Evolutionary conservation across 257 asterid genomes (phyloP), one percentile per base, ranked within the genome.

Genomic region (Henckelia pumila): DNA sequence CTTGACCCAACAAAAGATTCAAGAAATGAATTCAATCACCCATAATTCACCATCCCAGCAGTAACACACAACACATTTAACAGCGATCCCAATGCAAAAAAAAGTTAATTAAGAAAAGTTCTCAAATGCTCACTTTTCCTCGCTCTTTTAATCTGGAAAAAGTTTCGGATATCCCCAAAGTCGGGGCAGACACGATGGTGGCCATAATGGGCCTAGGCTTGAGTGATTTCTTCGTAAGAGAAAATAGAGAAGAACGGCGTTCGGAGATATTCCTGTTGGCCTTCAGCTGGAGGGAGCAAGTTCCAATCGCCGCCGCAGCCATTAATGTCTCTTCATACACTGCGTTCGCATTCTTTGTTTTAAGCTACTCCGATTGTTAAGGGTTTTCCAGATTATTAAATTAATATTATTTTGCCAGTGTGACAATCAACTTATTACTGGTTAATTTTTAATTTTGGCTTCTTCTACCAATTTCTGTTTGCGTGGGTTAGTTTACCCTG

Each of bases 151-250:
- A 75, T 14, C 69, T 84, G 44, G 86, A 71, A 74, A 91, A 85
- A 64, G 97, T 91, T 65, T 88, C 84, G 21, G 96, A 76, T 49
- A 91, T 77, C 8, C 93, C 91, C 32, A 68, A 71, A 1, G 88
- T 68, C 9, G 88, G 73, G 21, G 69, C 72, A 11, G 85, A 44
- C 59, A 60, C 56, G 83, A 83, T 77, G 17, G 85, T 22, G 57
- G 95, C 95, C 89, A 79, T 88, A 53, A 73, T 67, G 66, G 89
- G 80, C 75, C 64, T 76, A 59, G 67, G 56, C 35, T 59, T 57
- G 79, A 76, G 58, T 63, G 77, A 10, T 35, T 26, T 70, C 73
- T 25, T 63, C 19, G 65, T 62, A 7, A 77, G 6, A 63, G 79
- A 63, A 56, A 63, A 13, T 0, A 56, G 70, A 40, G 65, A 30